Evolutionary conservation across 106 monocot species (phyloP).

Genomic region (Dendrobium chrysotoxum): DNA sequence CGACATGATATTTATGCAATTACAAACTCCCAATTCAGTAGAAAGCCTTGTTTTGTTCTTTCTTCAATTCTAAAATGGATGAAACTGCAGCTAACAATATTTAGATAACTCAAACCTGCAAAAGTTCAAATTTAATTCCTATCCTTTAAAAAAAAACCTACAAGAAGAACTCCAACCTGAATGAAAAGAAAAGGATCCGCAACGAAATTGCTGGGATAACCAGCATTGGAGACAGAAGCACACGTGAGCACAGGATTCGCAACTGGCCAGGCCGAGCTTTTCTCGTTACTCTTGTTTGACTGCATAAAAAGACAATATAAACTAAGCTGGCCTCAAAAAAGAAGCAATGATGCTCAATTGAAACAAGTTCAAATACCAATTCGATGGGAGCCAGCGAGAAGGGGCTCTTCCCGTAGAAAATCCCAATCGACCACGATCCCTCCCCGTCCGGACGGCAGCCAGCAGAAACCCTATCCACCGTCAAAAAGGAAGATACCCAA

Average conservation of each 20-base stretch:
- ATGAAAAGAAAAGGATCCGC: constrained; percentile 61
- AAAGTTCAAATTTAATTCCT: background rate
- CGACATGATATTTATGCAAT: background rate
- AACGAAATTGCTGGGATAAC: constrained; percentile 59
- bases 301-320: background rate
- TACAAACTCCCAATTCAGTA: background rate
- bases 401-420: constrained; percentile 11
- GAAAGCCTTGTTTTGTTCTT: background rate
- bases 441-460: constrained; percentile 8
- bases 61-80: background rate
- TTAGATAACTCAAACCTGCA: background rate
- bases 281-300: constrained; percentile 32
- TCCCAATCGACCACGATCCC: constrained; percentile 11
- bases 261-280: constrained; percentile 67
- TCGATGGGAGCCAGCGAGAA: constrained; percentile 9
- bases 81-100: background rate
- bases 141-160: background rate
- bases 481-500: constrained; percentile 10
- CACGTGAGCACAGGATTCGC: constrained; percentile 67
- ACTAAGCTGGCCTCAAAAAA: background rate
- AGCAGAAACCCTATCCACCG: background rate
- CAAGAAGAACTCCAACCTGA: constrained; percentile 31
- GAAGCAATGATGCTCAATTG: background rate
- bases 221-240: constrained; percentile 26
- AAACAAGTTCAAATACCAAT: constrained; percentile 5